phyloP scores from a whole-genome alignment of 495 filamentous ascomycete species.

The Podospora australis region DNA sequence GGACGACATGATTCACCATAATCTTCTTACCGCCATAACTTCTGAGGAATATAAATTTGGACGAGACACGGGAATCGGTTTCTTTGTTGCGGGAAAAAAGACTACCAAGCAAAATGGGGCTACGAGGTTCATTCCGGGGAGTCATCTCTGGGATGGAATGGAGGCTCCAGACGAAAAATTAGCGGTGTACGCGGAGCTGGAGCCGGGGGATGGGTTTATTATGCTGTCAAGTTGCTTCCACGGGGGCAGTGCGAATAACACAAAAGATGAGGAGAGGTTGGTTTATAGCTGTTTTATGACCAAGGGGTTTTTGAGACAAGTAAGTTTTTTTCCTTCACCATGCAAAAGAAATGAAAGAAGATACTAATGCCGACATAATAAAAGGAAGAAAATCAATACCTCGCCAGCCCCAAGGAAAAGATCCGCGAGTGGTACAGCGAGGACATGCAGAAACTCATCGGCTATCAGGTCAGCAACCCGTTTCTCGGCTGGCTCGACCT shows the following conservation, averaged over 20 bases:
- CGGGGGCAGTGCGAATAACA: constrained; percentile 25
- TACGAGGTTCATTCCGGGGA: constrained; percentile 33
- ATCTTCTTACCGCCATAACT: constrained; percentile 1
- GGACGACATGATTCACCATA: constrained; percentile 3
- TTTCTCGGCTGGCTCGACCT: constrained; percentile 4
- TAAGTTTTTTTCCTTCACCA: not conserved
- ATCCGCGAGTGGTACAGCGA: not conserved
- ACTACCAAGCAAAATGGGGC: constrained; percentile 34
- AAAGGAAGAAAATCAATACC: constrained; percentile 8
- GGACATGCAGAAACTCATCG: constrained; percentile 2
- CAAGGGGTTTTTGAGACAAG: constrained; percentile 5
- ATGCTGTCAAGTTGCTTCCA: constrained; percentile 27
- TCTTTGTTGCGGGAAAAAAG: constrained; percentile 29
- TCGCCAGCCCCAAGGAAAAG: not conserved
- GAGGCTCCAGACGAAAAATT: constrained; percentile 13
- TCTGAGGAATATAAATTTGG: constrained; percentile 3
- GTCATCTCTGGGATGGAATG: constrained; percentile 29
- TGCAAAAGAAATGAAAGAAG: not conserved
- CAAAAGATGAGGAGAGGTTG: constrained; percentile 15
- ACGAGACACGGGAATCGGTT: not conserved
- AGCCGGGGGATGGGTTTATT: constrained; percentile 28
- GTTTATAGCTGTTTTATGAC: constrained; percentile 6
- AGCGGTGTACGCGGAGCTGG: constrained; percentile 23
- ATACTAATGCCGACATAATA: not conserved
- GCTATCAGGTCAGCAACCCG: constrained; percentile 5